Evolutionary conservation across 2,329 filamentous ascomycete genomes (phyloP).

Genomic region (Penicillium sp.): DNA sequence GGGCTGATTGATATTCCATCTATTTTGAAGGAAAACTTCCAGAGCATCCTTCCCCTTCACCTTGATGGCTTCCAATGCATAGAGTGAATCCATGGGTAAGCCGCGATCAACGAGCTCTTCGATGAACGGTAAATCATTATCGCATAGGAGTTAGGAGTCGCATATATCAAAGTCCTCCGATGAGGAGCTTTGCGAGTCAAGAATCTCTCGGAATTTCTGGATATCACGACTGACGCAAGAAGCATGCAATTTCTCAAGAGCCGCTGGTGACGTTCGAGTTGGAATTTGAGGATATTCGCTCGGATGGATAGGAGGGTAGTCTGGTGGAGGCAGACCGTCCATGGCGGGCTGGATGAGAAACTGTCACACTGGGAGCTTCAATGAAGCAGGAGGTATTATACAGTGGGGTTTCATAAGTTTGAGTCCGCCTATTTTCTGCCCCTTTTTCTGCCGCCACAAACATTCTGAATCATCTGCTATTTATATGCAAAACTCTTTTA

Average conservation of each 20-base stretch:
- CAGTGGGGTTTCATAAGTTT: too few species aligned
- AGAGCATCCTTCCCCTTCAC: slow-evolving; percentile 11
- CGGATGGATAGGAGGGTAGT: not conserved
- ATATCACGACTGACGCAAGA: slow-evolving; percentile 4
- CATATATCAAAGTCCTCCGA: slow-evolving; percentile 14
- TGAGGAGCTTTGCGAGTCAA: not conserved
- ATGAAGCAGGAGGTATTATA: too few species aligned
- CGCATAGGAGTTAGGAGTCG: slow-evolving; percentile 7
- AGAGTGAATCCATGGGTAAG: slow-evolving; percentile 14
- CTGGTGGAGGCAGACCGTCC: not conserved
- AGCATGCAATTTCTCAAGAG: slow-evolving; percentile 2
- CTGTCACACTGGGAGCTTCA: too few species aligned
- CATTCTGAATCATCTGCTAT: too few species aligned
- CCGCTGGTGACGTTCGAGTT: slow-evolving; percentile 1
- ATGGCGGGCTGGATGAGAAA: not conserved
- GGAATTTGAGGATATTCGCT: slow-evolving; percentile 1
- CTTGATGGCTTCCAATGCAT: slow-evolving; percentile 14
- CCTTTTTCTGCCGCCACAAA: too few species aligned
- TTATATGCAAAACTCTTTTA: too few species aligned
- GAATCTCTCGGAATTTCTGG: slow-evolving; percentile 6
- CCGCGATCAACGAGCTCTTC: slow-evolving; percentile 17
- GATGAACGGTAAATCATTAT: slow-evolving; percentile 17
- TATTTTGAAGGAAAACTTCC: slow-evolving; percentile 12
- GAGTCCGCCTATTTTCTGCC: too few species aligned
- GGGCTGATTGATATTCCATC: slow-evolving; percentile 24